A percentile compares a stretch with the other conserved stretches of the same genome.
Conservation (phyloP, 1,284 basidiomycete genomes). For the Anthracocystis panici-leucophaei region DNA sequence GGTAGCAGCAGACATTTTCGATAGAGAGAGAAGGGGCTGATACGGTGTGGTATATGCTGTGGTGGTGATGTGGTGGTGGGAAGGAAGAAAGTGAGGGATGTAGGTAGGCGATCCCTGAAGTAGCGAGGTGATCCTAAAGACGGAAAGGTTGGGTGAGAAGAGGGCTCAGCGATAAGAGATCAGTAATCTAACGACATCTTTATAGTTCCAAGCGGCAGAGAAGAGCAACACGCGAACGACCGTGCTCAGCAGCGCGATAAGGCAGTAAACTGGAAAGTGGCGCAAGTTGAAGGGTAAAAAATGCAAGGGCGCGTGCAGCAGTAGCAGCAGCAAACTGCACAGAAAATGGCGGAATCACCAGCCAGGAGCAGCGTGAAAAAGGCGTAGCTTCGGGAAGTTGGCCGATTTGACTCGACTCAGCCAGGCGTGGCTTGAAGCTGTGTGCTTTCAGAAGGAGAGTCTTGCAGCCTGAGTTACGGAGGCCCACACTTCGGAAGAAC, state of each 20-base stretch:
- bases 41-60: slow-evolving; percentile 3
- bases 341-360: neutral
- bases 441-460: neutral
- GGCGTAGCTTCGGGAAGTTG: neutral
- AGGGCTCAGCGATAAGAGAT: slow-evolving; percentile 7
- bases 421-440: neutral
- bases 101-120: neutral
- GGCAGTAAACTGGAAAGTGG: slow-evolving; percentile 3
- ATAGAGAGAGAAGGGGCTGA: neutral
- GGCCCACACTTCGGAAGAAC: neutral
- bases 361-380: slow-evolving; percentile 10
- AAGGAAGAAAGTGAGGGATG: neutral
- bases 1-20: slow-evolving; percentile 51
- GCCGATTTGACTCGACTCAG: slow-evolving; percentile 3
- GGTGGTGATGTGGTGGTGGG: slow-evolving; percentile 3
- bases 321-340: neutral
- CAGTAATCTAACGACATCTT: slow-evolving; percentile 2
- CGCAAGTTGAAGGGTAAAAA: slow-evolving; percentile 16
- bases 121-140: neutral
- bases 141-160: neutral
- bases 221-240: neutral
- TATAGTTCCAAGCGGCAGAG: neutral
- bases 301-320: slow-evolving; percentile 12
- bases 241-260: slow-evolving; percentile 11
- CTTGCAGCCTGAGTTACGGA: neutral